Conservation (phyloP, 495 filamentous ascomycete species). For the Apodospora peruviana region DNA sequence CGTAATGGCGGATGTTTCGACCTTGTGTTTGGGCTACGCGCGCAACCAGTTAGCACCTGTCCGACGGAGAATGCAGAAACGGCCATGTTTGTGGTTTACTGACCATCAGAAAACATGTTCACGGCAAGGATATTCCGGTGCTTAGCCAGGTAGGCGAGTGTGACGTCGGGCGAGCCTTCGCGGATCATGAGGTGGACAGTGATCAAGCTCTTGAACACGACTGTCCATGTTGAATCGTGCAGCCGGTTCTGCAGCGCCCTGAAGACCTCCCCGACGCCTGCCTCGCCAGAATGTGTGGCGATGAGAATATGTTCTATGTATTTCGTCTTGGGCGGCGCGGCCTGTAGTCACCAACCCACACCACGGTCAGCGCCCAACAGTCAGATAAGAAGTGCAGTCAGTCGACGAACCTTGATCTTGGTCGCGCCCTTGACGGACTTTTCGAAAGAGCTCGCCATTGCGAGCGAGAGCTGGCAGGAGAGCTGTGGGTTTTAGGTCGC, state of each 20-base stretch:
- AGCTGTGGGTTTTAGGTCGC: background rate
- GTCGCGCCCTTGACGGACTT: constrained; percentile 92
- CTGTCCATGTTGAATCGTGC: constrained; percentile 94
- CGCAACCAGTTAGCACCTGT: constrained; percentile 7
- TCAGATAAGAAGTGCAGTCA: background rate
- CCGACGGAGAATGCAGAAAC: background rate
- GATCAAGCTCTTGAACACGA: constrained; percentile 92
- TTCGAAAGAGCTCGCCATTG: constrained; percentile 78
- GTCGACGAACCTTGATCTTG: constrained; percentile 74
- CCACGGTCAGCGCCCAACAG: background rate
- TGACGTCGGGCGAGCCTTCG: constrained; percentile 86
- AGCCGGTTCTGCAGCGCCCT: constrained; percentile 81
- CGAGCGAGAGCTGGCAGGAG: constrained; percentile 12
- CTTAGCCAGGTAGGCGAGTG: constrained; percentile 77
- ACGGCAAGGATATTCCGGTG: constrained; percentile 81
- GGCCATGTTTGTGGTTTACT: constrained; percentile 24
- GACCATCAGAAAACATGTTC: constrained; percentile 88
- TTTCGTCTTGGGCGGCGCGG: constrained; percentile 96
- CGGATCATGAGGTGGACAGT: constrained; percentile 96
- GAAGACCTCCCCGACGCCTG: constrained; percentile 94
- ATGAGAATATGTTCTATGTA: constrained; percentile 98
- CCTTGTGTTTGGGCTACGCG: constrained; percentile 84
- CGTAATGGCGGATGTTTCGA: constrained; percentile 88
- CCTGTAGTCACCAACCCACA: constrained; percentile 38
- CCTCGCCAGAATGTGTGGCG: constrained; percentile 91